Base-by-base conservation (phyloP, 139 green algal species). In the Chlorella vulgaris region DNA sequence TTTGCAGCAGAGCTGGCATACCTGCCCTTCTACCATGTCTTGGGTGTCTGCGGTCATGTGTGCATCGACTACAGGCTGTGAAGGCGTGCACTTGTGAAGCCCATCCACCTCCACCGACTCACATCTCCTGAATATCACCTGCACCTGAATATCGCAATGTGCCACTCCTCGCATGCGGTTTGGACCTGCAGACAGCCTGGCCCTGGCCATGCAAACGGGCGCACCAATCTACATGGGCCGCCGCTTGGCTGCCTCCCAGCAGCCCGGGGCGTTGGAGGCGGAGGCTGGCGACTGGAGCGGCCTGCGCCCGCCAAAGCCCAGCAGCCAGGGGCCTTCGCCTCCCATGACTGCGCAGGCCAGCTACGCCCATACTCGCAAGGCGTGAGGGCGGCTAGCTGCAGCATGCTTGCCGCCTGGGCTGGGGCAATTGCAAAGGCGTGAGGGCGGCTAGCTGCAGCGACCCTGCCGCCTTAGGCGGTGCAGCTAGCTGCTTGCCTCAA, bases 161-260 rank as follows among this genome's bases (percentile, higher is more conserved):
- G n/a, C n/a, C n/a, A n/a, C n/a, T n/a, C n/a, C n/a, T n/a, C n/a
- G n/a, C n/a, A n/a, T n/a, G n/a, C n/a, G n/a, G n/a, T n/a, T n/a
- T n/a, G n/a, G 21, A 4, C 47, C 19, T 28, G 70, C 73, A 79
- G 73, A 79, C 31, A 51, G 33, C 13, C 53, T 79, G 33, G 58
- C 73, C 18, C 73, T 79, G 53, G 73, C 73, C 51, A 79, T 79
- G 35, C 73, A 79, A 33, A 69, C 35, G 33, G 13, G 13, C 35
- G 38, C 33, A 19, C 73, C 73, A 7, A 39, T 79, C 5, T 79
- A 38, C 73, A 68, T 79, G 3, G 58, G 73, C 24, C 38, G 73
- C 8, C 73, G 53, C 29, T 53, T 79, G 73, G 73, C 73, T 0
- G 73, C 73, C 53, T 79, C 73, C 24, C 73, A 69, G 73, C 73